Percentiles rank a stretch among this genome's conserved stretches.
Evolutionary conservation across 1,139 yeast species (phyloP).

Genomic region (Geotrichum carabidarum): DNA sequence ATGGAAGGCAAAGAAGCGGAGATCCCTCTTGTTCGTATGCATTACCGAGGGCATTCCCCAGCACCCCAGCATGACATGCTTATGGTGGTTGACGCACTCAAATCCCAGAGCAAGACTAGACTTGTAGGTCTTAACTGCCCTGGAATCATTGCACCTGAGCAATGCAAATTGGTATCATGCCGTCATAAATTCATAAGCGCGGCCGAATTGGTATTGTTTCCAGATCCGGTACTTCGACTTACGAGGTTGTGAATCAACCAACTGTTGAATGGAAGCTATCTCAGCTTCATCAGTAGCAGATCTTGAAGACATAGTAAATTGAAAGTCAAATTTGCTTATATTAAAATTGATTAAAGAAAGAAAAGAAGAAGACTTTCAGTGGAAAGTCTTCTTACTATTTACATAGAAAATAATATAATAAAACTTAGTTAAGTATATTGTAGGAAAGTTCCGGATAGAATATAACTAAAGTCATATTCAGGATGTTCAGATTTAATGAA

Average conservation of each 20-base stretch:
- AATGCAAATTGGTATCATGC: constrained; percentile 99
- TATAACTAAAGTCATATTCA: too few relatives aligned
- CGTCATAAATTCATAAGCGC: constrained; percentile 83
- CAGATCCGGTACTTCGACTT: constrained; percentile 95
- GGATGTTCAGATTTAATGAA: too few relatives aligned
- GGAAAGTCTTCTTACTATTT: too few relatives aligned
- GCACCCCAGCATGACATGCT: constrained; percentile 98
- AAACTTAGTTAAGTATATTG: too few relatives aligned
- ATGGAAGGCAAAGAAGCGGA: constrained; percentile 98
- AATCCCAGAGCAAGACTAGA: constrained; percentile 91
- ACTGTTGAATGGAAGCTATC: too few relatives aligned
- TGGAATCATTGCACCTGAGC: constrained; percentile 95
- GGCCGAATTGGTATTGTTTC: constrained; percentile 95
- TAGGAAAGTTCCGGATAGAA: too few relatives aligned
- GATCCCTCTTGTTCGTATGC: constrained; percentile 89
- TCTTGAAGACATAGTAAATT: too few relatives aligned
- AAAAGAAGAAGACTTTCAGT: too few relatives aligned
- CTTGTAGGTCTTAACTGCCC: constrained; percentile 99
- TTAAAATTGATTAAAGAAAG: too few relatives aligned
- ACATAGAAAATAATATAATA: too few relatives aligned
- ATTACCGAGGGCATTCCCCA: constrained; percentile 87
- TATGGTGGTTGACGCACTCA: constrained; percentile 88
- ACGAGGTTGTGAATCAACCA: constrained; percentile 98
- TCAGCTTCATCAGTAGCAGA: too few relatives aligned
- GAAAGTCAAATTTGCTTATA: too few relatives aligned